phyloP scores from a whole-genome alignment of 441 rosid species.

The Gossypium gossypioides region DNA sequence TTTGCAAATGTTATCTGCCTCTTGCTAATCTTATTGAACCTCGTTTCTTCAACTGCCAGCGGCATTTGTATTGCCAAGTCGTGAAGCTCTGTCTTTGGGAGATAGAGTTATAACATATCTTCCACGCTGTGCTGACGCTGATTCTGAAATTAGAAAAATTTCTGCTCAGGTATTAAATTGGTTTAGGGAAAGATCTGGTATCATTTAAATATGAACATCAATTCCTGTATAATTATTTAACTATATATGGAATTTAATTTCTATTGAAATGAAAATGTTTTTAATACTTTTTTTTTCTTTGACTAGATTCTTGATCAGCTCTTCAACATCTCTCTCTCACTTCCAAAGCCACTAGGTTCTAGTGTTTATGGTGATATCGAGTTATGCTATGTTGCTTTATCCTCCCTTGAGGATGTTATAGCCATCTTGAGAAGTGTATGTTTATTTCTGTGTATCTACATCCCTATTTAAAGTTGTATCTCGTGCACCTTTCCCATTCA shows the following conservation, averaged over 20 bases:
- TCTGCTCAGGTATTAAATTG: constrained; percentile 72
- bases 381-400: constrained; percentile 65
- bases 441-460: constrained; percentile 4
- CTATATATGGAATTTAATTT: background rate
- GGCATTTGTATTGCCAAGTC: constrained; percentile 88
- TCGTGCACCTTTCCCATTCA: background rate
- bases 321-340: constrained; percentile 90
- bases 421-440: constrained; percentile 91
- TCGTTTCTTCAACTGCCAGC: constrained; percentile 42
- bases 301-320: constrained; percentile 86
- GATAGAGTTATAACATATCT: constrained; percentile 89
- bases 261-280: background rate
- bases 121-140: constrained; percentile 94
- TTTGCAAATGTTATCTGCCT: constrained; percentile 5
- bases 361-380: constrained; percentile 53
- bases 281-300: constrained; percentile 12
- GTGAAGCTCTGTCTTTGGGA: constrained; percentile 88
- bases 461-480: background rate
- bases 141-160: constrained; percentile 85
- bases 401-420: constrained; percentile 94
- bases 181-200: background rate
- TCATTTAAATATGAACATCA: constrained; percentile 4
- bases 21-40: constrained; percentile 12
- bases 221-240: background rate
- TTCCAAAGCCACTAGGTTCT: constrained; percentile 61